A percentile compares a stretch with the other conserved stretches of the same genome.
phyloP scores from a whole-genome alignment of 2,329 filamentous ascomycete genomes.

The Diaporthe citriasiana region DNA sequence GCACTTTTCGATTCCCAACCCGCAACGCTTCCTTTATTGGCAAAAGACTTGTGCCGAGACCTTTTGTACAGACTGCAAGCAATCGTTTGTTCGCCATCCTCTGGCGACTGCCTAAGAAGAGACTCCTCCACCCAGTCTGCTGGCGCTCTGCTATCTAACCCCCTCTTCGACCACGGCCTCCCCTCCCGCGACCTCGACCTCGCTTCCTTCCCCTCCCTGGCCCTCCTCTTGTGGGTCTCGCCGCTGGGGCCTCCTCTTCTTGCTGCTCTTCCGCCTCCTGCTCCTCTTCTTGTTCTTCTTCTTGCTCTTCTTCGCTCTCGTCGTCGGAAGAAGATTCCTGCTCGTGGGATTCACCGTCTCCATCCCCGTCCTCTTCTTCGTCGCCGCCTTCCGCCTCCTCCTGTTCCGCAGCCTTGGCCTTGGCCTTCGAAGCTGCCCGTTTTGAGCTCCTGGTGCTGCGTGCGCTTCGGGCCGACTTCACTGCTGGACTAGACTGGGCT shows the following conservation, averaged over 20 bases:
- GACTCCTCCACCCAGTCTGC: not conserved
- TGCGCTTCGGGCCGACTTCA: slow-evolving; percentile 52
- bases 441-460: slow-evolving; percentile 61
- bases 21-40: not conserved
- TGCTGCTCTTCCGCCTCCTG: slow-evolving; percentile 46
- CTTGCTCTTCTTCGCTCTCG: slow-evolving; percentile 48
- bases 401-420: slow-evolving; percentile 53
- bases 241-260: slow-evolving; percentile 54
- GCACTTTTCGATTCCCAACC: not conserved
- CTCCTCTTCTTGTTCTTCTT: slow-evolving; percentile 44
- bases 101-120: not conserved
- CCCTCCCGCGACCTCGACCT: slow-evolving; percentile 52
- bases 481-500: slow-evolving; percentile 53
- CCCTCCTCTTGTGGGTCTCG: slow-evolving; percentile 53
- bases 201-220: slow-evolving; percentile 53
- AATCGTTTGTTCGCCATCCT: no score
- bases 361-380: slow-evolving; percentile 53
- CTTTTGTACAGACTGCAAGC: not conserved
- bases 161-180: slow-evolving; percentile 41
- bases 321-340: slow-evolving; percentile 46
- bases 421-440: slow-evolving; percentile 57
- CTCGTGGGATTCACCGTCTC: slow-evolving; percentile 53
- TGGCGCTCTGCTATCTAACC: not conserved
- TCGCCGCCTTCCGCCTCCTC: slow-evolving; percentile 52
- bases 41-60: not conserved